A percentile compares a stretch with the other conserved stretches of the same genome.
Conservation (phyloP, 192 early-diverging fungal species). For the Mortierella alpina region DNA sequence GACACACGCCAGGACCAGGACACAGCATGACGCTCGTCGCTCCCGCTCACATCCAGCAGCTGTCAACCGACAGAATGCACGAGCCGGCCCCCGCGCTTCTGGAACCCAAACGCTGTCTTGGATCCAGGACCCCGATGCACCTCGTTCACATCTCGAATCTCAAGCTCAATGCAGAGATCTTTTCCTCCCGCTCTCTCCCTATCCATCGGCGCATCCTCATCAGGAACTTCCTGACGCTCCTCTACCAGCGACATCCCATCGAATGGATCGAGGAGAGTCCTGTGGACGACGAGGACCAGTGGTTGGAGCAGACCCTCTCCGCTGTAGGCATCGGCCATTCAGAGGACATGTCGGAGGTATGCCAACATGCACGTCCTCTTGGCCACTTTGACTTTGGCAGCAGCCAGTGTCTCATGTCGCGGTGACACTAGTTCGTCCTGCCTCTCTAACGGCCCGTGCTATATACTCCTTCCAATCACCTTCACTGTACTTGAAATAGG, state of each 20-base stretch:
- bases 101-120: conserved; percentile 20
- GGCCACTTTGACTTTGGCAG: background rate
- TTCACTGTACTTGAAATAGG: background rate
- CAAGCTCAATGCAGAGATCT: conserved; percentile 38
- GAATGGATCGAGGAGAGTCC: conserved; percentile 28
- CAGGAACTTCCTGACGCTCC: conserved; percentile 39
- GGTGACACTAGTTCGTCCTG: background rate
- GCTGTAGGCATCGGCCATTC: conserved; percentile 26
- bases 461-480: background rate
- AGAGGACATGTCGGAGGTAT: background rate
- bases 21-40: background rate
- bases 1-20: background rate
- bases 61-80: background rate
- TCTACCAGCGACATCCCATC: conserved; percentile 40
- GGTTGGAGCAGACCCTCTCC: conserved; percentile 48
- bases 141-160: conserved; percentile 38
- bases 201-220: conserved; percentile 41
- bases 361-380: background rate
- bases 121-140: conserved; percentile 29
- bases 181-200: conserved; percentile 27
- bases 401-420: background rate
- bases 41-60: background rate
- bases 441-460: background rate
- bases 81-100: conserved; percentile 23
- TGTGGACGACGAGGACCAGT: conserved; percentile 30